These are phyloP conservation scores for Chloromonas sp. DNA, from an alignment of 163 green algal species.

Conservation along the genomic window DNA sequence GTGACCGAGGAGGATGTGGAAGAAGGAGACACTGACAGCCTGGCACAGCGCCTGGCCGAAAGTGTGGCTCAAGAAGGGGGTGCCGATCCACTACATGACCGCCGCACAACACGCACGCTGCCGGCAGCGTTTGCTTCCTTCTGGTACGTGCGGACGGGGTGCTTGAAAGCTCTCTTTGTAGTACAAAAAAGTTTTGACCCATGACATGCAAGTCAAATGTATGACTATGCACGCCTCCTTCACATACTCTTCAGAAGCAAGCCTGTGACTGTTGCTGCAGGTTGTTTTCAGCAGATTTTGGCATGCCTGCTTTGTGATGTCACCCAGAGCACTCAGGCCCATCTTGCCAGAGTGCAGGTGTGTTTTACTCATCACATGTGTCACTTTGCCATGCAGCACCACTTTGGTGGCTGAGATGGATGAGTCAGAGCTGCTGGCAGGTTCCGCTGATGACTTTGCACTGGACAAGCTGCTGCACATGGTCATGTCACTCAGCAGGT, in stretches of 20 bases:
- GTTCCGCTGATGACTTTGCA: conserved; percentile 1
- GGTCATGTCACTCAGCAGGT: conserved; percentile 53
- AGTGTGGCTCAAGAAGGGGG: conserved; percentile 46
- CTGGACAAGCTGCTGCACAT: conserved; percentile 30
- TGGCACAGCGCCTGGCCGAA: conserved; percentile 38
- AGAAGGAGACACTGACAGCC: conserved; percentile 57
- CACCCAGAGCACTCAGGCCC: not conserved
- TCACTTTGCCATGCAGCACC: not conserved
- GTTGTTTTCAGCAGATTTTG: not conserved
- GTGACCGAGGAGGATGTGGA: conserved; percentile 63
- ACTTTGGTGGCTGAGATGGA: conserved; percentile 8
- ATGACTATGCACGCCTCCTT: not conserved
- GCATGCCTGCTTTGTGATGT: not conserved
- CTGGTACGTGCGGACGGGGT: conserved; percentile 2
- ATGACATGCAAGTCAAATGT: not conserved
- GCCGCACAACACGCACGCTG: conserved; percentile 24
- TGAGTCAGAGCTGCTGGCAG: conserved; percentile 1
- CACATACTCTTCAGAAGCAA: not conserved
- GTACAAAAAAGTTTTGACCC: not conserved
- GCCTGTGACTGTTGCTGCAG: not conserved
- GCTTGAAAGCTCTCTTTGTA: not conserved
- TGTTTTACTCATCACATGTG: conserved; percentile 37
- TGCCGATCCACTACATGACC: conserved; percentile 43
- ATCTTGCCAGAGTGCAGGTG: not conserved
- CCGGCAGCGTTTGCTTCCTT: conserved; percentile 11